These are phyloP conservation scores for Theileria annulata DNA, from an alignment of 169 alveolate species.

Conservation along the genomic window DNA sequence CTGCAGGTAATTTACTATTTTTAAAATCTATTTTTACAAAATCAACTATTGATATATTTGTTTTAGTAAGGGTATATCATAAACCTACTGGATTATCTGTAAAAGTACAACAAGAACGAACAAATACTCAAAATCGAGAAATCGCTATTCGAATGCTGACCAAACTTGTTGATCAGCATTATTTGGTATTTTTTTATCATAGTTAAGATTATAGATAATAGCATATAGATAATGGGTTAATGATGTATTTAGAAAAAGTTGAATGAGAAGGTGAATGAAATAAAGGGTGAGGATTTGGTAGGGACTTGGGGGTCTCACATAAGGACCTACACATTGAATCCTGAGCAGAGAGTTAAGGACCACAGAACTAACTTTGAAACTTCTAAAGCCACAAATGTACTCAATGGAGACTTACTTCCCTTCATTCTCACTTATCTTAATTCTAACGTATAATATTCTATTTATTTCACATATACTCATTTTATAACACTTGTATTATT, in stretches of 20 bases:
- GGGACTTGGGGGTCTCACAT: constrained; percentile 68
- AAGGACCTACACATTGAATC: constrained; percentile 64
- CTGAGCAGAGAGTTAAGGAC: constrained; percentile 66
- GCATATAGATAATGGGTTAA: neutral
- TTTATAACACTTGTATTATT: no score
- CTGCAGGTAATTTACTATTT: constrained; percentile 73
- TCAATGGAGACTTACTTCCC: constrained; percentile 64
- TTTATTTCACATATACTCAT: neutral
- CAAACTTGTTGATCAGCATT: constrained; percentile 66
- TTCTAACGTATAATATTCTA: neutral
- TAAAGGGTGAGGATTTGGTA: constrained; percentile 59
- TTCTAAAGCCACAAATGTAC: constrained; percentile 29
- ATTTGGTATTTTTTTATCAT: constrained; percentile 24
- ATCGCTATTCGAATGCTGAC: constrained; percentile 71
- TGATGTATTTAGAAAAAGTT: constrained; percentile 20
- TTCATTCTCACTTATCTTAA: constrained; percentile 39
- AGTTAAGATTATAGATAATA: neutral
- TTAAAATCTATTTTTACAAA: neutral
- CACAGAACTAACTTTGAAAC: constrained; percentile 65
- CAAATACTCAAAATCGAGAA: constrained; percentile 70
- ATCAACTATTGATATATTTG: neutral
- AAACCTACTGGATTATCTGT: constrained; percentile 89
- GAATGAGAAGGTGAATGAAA: constrained; percentile 49
- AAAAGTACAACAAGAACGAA: constrained; percentile 72
- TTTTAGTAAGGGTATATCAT: constrained; percentile 88